Conservation (phyloP, 2,329 filamentous ascomycete species). For the Corinectria fuckeliana region DNA sequence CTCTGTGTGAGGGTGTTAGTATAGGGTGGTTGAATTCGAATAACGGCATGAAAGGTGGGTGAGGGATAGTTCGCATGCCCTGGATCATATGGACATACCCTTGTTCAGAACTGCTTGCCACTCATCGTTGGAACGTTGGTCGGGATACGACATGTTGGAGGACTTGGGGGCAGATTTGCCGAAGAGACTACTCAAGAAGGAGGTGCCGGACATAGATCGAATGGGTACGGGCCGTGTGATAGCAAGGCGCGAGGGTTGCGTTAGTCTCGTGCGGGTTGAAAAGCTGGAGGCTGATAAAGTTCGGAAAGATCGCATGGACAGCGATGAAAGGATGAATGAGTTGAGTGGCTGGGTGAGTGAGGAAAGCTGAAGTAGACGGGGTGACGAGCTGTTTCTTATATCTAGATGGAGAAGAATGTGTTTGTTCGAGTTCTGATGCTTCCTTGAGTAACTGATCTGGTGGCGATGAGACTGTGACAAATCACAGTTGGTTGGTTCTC, state of each 20-base stretch:
- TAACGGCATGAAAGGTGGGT: not conserved
- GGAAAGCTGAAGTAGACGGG: not conserved
- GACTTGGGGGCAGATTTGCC: conserved; percentile 64
- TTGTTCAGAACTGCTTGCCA: conserved; percentile 85
- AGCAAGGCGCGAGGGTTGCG: conserved; percentile 34
- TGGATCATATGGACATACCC: conserved; percentile 42
- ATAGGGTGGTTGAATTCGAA: not conserved
- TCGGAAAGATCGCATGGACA: conserved; percentile 57
- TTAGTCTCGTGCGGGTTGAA: conserved; percentile 46
- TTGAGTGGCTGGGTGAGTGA: not conserved
- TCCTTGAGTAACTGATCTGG: not conserved
- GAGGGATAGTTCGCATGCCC: not conserved
- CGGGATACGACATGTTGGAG: conserved; percentile 75
- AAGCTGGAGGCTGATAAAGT: conserved; percentile 55
- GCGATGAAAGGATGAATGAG: not conserved
- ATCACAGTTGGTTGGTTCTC: conserved; percentile 21
- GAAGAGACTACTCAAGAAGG: conserved; percentile 81
- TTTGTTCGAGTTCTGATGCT: not conserved
- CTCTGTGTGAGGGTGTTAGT: conserved; percentile 60
- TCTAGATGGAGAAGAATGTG: not conserved
- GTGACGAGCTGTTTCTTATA: not conserved
- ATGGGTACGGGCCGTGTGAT: conserved; percentile 38
- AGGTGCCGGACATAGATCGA: conserved; percentile 76
- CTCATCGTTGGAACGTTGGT: conserved; percentile 80
- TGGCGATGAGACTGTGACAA: conserved; percentile 31